These are phyloP conservation scores for Podila horticola DNA, from an alignment of 192 early-diverging fungal genomes.

Conservation along the genomic window DNA sequence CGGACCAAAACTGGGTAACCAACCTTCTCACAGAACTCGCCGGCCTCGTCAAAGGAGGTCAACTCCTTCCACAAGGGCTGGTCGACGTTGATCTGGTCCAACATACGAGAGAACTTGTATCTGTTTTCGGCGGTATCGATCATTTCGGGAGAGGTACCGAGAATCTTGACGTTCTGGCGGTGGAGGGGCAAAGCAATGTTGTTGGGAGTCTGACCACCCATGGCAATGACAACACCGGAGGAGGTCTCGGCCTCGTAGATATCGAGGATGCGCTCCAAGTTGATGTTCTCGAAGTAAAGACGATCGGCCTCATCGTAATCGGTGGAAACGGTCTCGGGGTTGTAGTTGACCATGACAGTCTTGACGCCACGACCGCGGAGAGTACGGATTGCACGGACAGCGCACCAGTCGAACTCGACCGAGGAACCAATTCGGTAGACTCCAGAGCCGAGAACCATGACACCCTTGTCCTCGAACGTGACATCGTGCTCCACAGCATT, in stretches of 20 bases:
- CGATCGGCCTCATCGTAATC: conserved; percentile 99
- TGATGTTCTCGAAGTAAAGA: conserved; percentile 97
- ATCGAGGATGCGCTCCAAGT: conserved; percentile 93
- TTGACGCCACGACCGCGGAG: conserved; percentile 88
- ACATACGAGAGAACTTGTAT: conserved; percentile 98
- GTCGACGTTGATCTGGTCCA: conserved; percentile 96
- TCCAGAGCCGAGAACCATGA: conserved; percentile 97
- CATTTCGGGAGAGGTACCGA: conserved; percentile 96
- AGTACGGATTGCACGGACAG: conserved; percentile 94
- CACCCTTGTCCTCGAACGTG: conserved; percentile 90
- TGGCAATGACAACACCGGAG: conserved; percentile 89
- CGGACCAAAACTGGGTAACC: conserved; percentile 96
- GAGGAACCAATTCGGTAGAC: conserved; percentile 98
- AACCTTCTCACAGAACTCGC: conserved; percentile 86
- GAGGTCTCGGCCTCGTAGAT: conserved; percentile 95
- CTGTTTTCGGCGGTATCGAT: conserved; percentile 98
- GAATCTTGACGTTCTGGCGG: conserved; percentile 90
- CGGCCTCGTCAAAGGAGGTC: conserved; percentile 87
- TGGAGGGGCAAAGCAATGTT: conserved; percentile 95
- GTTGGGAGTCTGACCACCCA: conserved; percentile 98
- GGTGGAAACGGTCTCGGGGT: conserved; percentile 99
- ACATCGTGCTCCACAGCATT: conserved; percentile 95
- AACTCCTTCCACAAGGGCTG: conserved; percentile 98
- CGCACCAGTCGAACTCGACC: conserved; percentile 99
- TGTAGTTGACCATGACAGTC: conserved; percentile 99